Evolutionary conservation across 2,329 filamentous ascomycete species (phyloP).

Genomic region (Thelonectria discophora): DNA sequence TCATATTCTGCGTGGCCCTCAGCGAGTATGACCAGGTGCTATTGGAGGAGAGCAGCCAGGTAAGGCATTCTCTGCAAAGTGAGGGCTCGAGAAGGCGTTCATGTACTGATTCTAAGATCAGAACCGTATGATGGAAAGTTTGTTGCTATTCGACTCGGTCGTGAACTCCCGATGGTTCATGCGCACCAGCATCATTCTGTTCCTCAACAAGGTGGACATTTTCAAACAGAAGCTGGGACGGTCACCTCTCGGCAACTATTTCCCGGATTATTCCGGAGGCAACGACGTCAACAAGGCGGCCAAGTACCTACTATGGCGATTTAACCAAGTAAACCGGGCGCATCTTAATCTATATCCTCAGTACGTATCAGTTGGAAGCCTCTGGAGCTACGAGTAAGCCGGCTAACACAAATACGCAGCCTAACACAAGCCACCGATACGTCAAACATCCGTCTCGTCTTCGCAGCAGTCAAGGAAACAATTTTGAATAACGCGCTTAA

Average conservation of each 20-base stretch:
- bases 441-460: slow-evolving; percentile 96
- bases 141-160: slow-evolving; percentile 96
- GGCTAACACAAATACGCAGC: slow-evolving; percentile 57
- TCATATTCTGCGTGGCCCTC: slow-evolving; percentile 97
- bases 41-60: slow-evolving; percentile 96
- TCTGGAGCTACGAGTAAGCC: not conserved
- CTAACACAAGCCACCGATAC: slow-evolving; percentile 99
- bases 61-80: slow-evolving; percentile 49
- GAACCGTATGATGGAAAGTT: slow-evolving; percentile 99
- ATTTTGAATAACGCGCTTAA: slow-evolving; percentile 98
- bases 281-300: slow-evolving; percentile 98
- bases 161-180: slow-evolving; percentile 99
- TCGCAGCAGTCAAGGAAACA: slow-evolving; percentile 98
- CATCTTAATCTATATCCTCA: slow-evolving; percentile 98
- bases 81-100: not conserved
- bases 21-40: slow-evolving; percentile 99
- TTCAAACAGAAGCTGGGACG: slow-evolving; percentile 94
- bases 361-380: slow-evolving; percentile 62
- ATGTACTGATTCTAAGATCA: slow-evolving; percentile 50
- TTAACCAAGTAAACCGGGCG: slow-evolving; percentile 97
- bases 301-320: slow-evolving; percentile 97
- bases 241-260: slow-evolving; percentile 92
- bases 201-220: slow-evolving; percentile 98
- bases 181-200: slow-evolving; percentile 97
- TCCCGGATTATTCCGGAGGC: slow-evolving; percentile 96